A percentile compares a stretch with the other conserved stretches of the same genome.
Evolutionary conservation across 2,329 filamentous ascomycete species (phyloP).

Genomic region (Botryotinia globosa): DNA sequence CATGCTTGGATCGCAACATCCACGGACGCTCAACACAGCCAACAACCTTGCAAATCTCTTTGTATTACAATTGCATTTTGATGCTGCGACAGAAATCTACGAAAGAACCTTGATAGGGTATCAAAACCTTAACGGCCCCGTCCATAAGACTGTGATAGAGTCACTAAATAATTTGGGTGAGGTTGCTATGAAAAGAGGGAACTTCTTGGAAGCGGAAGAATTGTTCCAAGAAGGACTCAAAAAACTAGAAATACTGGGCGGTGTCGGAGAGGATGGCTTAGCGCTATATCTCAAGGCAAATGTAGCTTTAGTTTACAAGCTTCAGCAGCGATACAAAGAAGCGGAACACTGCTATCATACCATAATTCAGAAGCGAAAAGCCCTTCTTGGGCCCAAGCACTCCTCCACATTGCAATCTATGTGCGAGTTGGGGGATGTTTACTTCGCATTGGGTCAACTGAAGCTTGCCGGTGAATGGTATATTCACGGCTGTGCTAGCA

Average conservation of each 20-base stretch:
- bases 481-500: slow-evolving; percentile 1
- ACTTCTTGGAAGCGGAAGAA: slow-evolving; percentile 14
- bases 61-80: slow-evolving; percentile 27
- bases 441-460: slow-evolving; percentile 3
- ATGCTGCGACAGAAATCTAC: slow-evolving; percentile 30
- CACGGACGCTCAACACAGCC: slow-evolving; percentile 19
- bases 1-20: slow-evolving; percentile 26
- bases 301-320: slow-evolving; percentile 13
- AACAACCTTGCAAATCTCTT: slow-evolving; percentile 36
- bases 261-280: neutral
- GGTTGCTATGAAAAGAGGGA: slow-evolving; percentile 6
- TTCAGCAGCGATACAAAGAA: slow-evolving; percentile 10
- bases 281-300: slow-evolving; percentile 13
- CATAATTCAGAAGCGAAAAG: slow-evolving; percentile 7
- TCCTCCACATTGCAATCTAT: slow-evolving; percentile 15
- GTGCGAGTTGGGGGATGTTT: slow-evolving; percentile 18
- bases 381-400: slow-evolving; percentile 9
- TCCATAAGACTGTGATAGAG: slow-evolving; percentile 23
- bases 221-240: slow-evolving; percentile 14
- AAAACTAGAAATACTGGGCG: neutral
- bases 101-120: slow-evolving; percentile 21
- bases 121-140: slow-evolving; percentile 13
- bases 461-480: slow-evolving; percentile 12
- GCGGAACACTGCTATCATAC: neutral
- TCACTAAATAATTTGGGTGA: slow-evolving; percentile 18